Evolutionary conservation across 1,284 basidiomycete species (phyloP).

Genomic region (Moesziomyces globuligerus): DNA sequence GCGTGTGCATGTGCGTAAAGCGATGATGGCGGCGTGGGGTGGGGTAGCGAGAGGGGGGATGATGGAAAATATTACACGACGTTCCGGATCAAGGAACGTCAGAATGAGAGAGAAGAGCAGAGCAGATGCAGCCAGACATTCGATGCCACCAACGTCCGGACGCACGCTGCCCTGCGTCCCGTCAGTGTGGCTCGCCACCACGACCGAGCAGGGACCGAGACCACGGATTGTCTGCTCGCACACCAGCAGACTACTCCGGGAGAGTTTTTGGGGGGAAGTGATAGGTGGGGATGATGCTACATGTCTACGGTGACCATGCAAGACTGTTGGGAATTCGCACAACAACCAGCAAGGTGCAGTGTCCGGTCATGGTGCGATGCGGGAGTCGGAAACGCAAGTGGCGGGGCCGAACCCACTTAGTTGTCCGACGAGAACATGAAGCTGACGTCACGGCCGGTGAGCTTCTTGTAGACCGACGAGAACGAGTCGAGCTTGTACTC

Average conservation of each 20-base stretch:
- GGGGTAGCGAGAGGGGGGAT: slow-evolving; percentile 5
- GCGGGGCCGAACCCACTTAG: no score
- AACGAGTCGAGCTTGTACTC: slow-evolving; percentile 99
- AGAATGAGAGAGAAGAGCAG: slow-evolving; percentile 2
- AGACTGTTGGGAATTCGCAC: slow-evolving; percentile 3
- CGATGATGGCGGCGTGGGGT: no score
- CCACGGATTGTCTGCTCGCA: slow-evolving; percentile 7
- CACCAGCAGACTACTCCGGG: slow-evolving; percentile 5
- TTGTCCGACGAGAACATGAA: slow-evolving; percentile 56
- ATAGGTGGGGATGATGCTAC: slow-evolving; percentile 7
- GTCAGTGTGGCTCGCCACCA: slow-evolving; percentile 23
- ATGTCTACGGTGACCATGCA: slow-evolving; percentile 8
- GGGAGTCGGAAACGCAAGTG: slow-evolving; percentile 5
- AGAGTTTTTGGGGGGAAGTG: slow-evolving; percentile 17
- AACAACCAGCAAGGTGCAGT: no score
- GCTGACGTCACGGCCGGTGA: slow-evolving; percentile 91
- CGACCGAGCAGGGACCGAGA: slow-evolving; percentile 13
- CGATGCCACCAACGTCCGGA: slow-evolving; percentile 18
- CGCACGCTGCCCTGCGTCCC: no score
- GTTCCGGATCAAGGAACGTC: slow-evolving; percentile 18
- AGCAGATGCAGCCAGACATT: slow-evolving; percentile 5
- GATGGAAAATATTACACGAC: slow-evolving; percentile 39
- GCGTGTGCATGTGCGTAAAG: slow-evolving; percentile 26
- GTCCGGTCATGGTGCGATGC: slow-evolving; percentile 6
- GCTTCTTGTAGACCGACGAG: slow-evolving; percentile 89